These are phyloP conservation scores for Fusarium acutatum DNA, from an alignment of 2,329 filamentous ascomycete genomes.

Conservation along the genomic window DNA sequence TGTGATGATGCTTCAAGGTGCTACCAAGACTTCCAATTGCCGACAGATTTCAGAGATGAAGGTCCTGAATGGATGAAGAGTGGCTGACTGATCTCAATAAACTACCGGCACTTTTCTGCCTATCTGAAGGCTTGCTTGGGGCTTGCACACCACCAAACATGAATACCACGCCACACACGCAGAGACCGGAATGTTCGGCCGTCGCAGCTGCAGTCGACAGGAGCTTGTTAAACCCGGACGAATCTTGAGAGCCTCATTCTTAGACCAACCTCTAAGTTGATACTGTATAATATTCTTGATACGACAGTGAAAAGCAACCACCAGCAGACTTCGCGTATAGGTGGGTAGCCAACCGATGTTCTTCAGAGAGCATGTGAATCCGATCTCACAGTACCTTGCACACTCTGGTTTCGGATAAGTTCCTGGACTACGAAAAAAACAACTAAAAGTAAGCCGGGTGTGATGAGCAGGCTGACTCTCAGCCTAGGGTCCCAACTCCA, in stretches of 20 bases:
- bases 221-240: not conserved
- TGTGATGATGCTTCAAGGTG: constrained; percentile 15
- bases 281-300: not conserved
- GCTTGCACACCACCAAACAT: constrained; percentile 2
- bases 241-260: constrained; percentile 20
- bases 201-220: not conserved
- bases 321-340: not conserved
- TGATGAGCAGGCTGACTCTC: not conserved
- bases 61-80: not conserved
- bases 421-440: not conserved
- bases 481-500: constrained; percentile 7
- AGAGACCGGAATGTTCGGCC: constrained; percentile 21
- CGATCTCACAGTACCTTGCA: not conserved
- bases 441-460: not conserved
- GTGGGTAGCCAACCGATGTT: not conserved
- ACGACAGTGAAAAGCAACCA: not conserved
- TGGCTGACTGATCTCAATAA: not conserved
- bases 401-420: not conserved
- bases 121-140: not conserved
- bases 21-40: not conserved
- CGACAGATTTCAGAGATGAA: not conserved
- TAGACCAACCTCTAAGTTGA: not conserved
- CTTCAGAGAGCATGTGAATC: not conserved
- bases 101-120: not conserved
- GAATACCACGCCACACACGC: not conserved